Evolutionary conservation across 768 basidiomycete species (phyloP), one percentile per base, ranked within the genome.

Genomic region (Paxillus involutus): DNA sequence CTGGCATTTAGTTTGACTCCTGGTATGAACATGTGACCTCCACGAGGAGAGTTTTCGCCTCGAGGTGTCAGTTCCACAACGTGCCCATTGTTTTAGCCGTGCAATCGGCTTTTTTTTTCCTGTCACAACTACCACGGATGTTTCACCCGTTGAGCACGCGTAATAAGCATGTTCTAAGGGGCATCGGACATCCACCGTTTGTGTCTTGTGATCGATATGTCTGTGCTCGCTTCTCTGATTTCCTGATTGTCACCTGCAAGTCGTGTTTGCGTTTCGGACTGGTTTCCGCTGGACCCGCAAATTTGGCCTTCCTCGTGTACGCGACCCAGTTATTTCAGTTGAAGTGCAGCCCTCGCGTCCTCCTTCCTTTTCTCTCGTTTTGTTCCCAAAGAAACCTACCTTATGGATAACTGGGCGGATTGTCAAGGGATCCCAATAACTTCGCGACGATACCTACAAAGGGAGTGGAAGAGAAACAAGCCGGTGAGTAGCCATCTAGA

Each of bases 381-480:
- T 36, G 51, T 47, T 52, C 47, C 39, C 14, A 39, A 55, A 39
- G 39, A 12, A 42, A 17, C 21, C 29, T 17, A 46, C 47, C 21
- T 48, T 2, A 67, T 69, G 64, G 47, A n/a, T 29, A 60, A 57
- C 51, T 47, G 47, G 48, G 19, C 29, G 43, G 33, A 53, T 54
- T 26, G 42, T 52, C 56, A 58, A 17, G 69, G 69, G 39, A 48
- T 59, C 12, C 58, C 64, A 32, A 47, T 35, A 19, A 56, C 62
- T 40, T 65, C 71, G 24, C 69, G 57, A 56, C 71, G 74, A 35
- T 71, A 75, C 53, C 59, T 76, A 33, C 70, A 66, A 36, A 59
- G 76, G 51, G 71, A 78, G 51, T 77, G 76, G 76, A 77, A 72
- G 62, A 65, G 63, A 52, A 73, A 75, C 46, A 76, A 75, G 59